Percentiles rank a stretch among this genome's conserved stretches.
Evolutionary conservation across 768 basidiomycete genomes (phyloP).

Genomic region (Rhizopogon vinicolor): DNA sequence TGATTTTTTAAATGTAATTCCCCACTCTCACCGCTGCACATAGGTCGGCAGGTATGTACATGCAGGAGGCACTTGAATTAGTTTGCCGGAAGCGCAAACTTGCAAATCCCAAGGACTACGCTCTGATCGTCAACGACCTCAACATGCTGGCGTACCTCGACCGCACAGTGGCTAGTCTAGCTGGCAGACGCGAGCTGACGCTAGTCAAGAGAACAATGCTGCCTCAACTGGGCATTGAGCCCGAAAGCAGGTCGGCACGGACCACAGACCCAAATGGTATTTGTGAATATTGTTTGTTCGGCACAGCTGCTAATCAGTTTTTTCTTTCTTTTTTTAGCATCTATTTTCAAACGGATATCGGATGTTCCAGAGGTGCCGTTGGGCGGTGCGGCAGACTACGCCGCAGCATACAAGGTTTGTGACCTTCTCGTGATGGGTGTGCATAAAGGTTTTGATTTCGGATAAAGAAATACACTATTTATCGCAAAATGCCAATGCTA

Average conservation of each 20-base stretch:
- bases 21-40: neutral
- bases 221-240: conserved; percentile 63
- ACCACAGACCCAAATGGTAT: conserved; percentile 92
- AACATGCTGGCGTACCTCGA: conserved; percentile 87
- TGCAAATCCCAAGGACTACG: conserved; percentile 73
- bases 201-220: conserved; percentile 79
- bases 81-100: conserved; percentile 71
- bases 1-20: neutral
- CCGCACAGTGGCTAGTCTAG: conserved; percentile 92
- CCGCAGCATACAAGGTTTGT: conserved; percentile 79
- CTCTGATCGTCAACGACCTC: conserved; percentile 56
- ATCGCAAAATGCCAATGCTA: conserved; percentile 92
- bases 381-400: conserved; percentile 68
- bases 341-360: conserved; percentile 87
- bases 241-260: conserved; percentile 56
- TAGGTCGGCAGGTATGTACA: conserved; percentile 90
- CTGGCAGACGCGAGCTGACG: conserved; percentile 79
- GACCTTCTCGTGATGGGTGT: neutral
- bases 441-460: neutral
- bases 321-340: conserved; percentile 45
- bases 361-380: conserved; percentile 55
- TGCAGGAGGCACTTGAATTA: conserved; percentile 90
- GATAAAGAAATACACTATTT: conserved; percentile 80
- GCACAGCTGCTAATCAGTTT: neutral
- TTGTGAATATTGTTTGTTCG: neutral